These are phyloP conservation scores for Dentipellis fragilis DNA, from an alignment of 768 basidiomycete genomes.

Conservation along the genomic window DNA sequence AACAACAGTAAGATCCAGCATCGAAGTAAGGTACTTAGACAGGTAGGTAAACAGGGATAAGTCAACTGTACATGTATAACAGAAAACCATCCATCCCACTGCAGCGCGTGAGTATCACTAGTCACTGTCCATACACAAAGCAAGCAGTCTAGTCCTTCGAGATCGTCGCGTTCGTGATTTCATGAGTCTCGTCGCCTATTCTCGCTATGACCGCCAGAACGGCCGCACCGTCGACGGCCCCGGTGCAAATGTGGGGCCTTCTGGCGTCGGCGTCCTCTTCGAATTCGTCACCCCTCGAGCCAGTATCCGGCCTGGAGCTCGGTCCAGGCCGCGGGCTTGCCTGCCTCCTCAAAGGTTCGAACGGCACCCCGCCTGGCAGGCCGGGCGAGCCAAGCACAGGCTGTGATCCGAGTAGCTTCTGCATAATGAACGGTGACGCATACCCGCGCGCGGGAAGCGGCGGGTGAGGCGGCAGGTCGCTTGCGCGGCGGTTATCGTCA, in stretches of 20 bases:
- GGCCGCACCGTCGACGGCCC: not conserved
- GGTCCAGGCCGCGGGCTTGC: not conserved
- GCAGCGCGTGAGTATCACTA: too few species aligned
- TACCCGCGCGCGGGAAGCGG: constrained; percentile 15
- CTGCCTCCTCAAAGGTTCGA: too few species aligned
- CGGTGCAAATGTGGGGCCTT: not conserved
- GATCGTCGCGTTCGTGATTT: too few species aligned
- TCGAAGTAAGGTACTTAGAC: too few species aligned
- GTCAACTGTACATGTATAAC: too few species aligned
- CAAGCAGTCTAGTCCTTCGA: too few species aligned
- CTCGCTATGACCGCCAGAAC: not conserved
- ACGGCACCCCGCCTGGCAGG: too few species aligned
- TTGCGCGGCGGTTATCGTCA: constrained; percentile 12
- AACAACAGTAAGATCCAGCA: too few species aligned
- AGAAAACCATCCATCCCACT: too few species aligned
- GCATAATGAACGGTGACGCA: constrained; percentile 23
- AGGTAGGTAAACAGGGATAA: too few species aligned
- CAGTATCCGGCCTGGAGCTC: not conserved
- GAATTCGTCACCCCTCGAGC: not conserved
- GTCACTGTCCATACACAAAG: too few species aligned
- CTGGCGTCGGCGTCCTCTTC: not conserved
- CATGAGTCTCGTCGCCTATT: too few species aligned
- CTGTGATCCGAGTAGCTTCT: constrained; percentile 19
- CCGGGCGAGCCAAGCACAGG: constrained; percentile 1
- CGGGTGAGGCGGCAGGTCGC: constrained; percentile 18